Conservation (phyloP, 2,329 filamentous ascomycete genomes). For the Trichoderma pleuroti region DNA sequence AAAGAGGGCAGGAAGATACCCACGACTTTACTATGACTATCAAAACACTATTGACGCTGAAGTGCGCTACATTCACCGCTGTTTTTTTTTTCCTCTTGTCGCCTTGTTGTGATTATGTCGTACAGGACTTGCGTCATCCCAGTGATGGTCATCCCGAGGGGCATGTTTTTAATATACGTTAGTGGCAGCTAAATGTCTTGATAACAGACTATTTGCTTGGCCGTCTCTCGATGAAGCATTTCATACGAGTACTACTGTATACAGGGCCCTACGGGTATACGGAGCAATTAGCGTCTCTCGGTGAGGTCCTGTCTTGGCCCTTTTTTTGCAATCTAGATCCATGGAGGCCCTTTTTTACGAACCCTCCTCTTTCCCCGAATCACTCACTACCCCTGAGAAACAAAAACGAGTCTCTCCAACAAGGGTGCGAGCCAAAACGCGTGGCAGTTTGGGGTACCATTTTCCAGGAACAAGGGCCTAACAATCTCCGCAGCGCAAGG, state of each 20-base stretch:
- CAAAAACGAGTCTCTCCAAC: neutral
- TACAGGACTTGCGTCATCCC: neutral
- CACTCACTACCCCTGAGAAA: neutral
- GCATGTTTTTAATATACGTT: neutral
- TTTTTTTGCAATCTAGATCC: neutral
- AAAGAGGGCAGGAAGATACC: conserved; percentile 6
- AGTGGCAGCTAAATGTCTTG: neutral
- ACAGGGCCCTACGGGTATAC: neutral
- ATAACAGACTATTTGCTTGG: neutral
- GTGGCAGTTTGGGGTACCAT: neutral
- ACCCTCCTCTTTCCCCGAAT: neutral
- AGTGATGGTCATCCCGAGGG: neutral
- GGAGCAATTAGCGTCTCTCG: neutral
- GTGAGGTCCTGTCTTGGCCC: neutral
- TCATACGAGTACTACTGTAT: neutral
- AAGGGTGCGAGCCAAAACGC: neutral
- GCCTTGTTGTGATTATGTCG: neutral
- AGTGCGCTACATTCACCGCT: neutral
- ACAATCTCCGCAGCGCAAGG: neutral
- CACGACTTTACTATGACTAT: conserved; percentile 11
- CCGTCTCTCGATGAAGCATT: neutral
- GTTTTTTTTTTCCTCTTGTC: neutral
- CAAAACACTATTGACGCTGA: neutral
- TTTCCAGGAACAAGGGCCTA: neutral
- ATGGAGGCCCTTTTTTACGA: neutral